Percentiles rank a stretch among this genome's conserved stretches.
Conservation (phyloP, 208 protist species). For the Crithidia brevicula region DNA sequence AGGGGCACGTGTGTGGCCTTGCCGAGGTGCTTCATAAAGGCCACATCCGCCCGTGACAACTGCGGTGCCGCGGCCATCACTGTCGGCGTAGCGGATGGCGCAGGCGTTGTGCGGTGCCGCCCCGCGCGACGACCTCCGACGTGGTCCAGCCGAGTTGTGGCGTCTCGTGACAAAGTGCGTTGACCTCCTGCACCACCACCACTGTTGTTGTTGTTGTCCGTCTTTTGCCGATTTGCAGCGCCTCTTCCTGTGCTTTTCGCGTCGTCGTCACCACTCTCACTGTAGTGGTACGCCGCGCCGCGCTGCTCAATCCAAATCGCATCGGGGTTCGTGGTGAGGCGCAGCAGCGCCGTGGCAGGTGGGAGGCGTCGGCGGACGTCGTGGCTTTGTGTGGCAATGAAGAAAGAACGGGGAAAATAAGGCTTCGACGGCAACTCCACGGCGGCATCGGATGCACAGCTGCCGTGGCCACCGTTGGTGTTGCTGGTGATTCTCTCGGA, state of each 20-base stretch:
- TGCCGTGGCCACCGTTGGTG: not conserved
- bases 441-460: not conserved
- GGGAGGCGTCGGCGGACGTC: constrained; percentile 69
- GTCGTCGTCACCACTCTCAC: constrained; percentile 2
- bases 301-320: constrained; percentile 77
- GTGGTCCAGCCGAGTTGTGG: no score
- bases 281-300: constrained; percentile 58
- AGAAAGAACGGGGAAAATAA: constrained; percentile 30
- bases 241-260: no score
- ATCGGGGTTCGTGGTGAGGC: constrained; percentile 58
- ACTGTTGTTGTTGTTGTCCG: not conserved
- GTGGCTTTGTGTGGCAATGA: constrained; percentile 82
- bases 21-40: constrained; percentile 60
- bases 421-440: constrained; percentile 2
- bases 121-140: no score
- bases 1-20: constrained; percentile 14
- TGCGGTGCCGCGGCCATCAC: constrained; percentile 26
- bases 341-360: constrained; percentile 54
- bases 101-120: no score
- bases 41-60: constrained; percentile 55
- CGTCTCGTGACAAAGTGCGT: no score
- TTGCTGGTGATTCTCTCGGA: not conserved
- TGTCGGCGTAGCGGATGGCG: constrained; percentile 8
- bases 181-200: no score
- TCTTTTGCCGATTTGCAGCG: no score